These are phyloP conservation scores for Sesbania bispinosa DNA, from an alignment of 306 rosid species.

Conservation along the genomic window DNA sequence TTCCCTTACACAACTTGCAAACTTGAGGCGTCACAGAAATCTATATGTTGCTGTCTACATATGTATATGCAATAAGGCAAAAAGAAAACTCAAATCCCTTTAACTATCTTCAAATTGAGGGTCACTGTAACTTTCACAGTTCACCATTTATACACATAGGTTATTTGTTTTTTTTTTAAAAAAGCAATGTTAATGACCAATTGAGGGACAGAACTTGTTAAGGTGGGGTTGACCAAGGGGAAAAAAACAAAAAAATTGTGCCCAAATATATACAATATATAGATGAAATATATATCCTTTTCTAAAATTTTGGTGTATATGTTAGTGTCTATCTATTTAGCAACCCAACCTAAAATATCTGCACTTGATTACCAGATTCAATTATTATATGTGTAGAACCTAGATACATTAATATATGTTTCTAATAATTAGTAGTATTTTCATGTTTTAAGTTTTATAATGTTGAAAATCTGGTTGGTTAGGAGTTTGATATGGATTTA, in stretches of 20 bases:
- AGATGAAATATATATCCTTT: background rate
- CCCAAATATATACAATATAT: background rate
- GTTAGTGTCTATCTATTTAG: background rate
- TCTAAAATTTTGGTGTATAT: background rate
- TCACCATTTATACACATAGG: background rate
- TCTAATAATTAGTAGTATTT: background rate
- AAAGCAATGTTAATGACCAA: background rate
- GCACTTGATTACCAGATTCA: background rate
- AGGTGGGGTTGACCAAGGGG: too few relatives aligned
- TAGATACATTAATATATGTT: too few relatives aligned
- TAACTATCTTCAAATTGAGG: too few relatives aligned
- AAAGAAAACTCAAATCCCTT: too few relatives aligned
- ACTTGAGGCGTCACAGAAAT: conserved; percentile 77
- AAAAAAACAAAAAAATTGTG: too few relatives aligned
- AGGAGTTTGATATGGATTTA: background rate
- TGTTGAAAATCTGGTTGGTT: background rate
- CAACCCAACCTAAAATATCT: background rate
- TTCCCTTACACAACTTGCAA: conserved; percentile 93
- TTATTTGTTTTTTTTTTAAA: background rate
- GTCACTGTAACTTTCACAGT: too few relatives aligned
- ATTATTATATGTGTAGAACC: background rate
- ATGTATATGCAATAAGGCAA: too few relatives aligned
- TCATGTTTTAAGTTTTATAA: background rate
- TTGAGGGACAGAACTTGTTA: background rate
- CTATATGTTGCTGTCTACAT: conserved; percentile 57